phyloP scores from a whole-genome alignment of 2,329 filamentous ascomycete genomes.

The Cercospora nicotianae region DNA sequence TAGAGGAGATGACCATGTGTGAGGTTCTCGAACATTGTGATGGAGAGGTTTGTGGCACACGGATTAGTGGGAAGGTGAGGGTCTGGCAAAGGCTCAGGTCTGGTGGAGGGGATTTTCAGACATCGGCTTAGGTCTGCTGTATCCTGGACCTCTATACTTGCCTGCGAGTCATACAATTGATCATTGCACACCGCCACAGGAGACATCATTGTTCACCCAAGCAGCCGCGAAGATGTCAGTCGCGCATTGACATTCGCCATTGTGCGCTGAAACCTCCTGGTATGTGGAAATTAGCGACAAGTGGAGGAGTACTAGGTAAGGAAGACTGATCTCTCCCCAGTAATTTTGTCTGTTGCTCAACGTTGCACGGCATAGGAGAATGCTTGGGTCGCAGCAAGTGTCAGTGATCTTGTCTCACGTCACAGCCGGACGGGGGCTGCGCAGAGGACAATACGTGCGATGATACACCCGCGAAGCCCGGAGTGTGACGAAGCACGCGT shows the following conservation, averaged over 20 bases:
- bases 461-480: slow-evolving; percentile 3
- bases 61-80: not conserved
- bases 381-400: slow-evolving; percentile 8
- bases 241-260: slow-evolving; percentile 9
- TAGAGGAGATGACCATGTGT: not conserved
- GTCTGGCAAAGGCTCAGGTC: not conserved
- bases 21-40: not conserved
- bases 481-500: slow-evolving; percentile 2
- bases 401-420: slow-evolving; percentile 15
- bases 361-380: slow-evolving; percentile 16
- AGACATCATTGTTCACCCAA: not conserved
- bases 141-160: not conserved
- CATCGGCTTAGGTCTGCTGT: not conserved
- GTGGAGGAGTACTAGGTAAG: not conserved
- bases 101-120: not conserved
- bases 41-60: not conserved
- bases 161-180: not conserved
- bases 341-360: not conserved
- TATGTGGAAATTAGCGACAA: slow-evolving; percentile 5
- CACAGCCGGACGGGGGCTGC: slow-evolving; percentile 11
- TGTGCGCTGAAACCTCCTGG: not conserved
- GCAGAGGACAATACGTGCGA: slow-evolving; percentile 13
- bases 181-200: not conserved
- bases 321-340: not conserved
- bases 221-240: not conserved